Evolutionary conservation across 306 rosid species (phyloP), one percentile per base, ranked within the genome.

Genomic region (Vigna unguiculata): DNA sequence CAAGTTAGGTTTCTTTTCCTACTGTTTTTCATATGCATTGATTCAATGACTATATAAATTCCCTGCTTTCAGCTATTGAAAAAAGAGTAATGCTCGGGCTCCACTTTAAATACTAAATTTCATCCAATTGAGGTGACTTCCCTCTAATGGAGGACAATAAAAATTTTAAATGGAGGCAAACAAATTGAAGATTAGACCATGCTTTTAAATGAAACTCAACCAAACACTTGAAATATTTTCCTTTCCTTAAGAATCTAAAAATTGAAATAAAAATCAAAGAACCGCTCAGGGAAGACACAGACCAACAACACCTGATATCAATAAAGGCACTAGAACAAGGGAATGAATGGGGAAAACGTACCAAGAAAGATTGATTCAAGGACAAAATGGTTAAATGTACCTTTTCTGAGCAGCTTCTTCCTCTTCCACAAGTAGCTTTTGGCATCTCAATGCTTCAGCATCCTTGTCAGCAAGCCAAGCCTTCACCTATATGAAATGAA

Each of bases 381-480:
- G 20, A 17, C 22, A 28, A 85, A 69, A 51, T 38, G 30, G 69
- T 77, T 51, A 70, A 46, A 63, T 16, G 57, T 75, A 95, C 99
- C 97, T 92, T 87, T 85, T 92, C 84, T 86, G 97, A 85, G 91
- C 96, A 80, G 93, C 97, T 88, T 95, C 99, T 75, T 92, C 97
- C 85, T 95, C 99, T 83, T 92, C 97, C 84, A 95, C 86, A 54
- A 92, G 92, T 69, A 88, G 86, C 78, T 90, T 89, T 83, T 95
- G 96, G 67, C 88, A 92, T 83, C 90, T 88, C 87, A 90, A 80
- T 75, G 97, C 91, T 91, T 92, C 99, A n/a, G 93, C 93, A 61
- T 95, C 96, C 86, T 90, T 91, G 85, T 90, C 96, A 72, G 92
- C 89, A 28, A 89, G 88, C 97, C 99, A 95, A 64, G 87, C 92